These are phyloP conservation scores for Fraxinus platypoda DNA, from an alignment of 305 asterid species.

Conservation along the genomic window DNA sequence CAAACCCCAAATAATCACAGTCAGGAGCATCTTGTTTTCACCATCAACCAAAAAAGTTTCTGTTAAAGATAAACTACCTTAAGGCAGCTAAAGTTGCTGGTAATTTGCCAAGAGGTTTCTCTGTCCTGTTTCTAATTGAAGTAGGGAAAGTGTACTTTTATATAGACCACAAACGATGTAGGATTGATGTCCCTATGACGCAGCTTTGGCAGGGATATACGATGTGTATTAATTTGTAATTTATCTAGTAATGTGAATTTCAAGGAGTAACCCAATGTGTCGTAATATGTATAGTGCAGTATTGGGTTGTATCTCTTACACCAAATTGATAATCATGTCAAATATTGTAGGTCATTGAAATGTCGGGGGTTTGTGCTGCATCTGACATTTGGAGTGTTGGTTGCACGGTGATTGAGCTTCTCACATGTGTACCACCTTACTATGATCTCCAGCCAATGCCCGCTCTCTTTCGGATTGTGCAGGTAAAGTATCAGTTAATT, in stretches of 20 bases:
- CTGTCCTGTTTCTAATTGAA: background rate
- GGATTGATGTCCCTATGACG: background rate
- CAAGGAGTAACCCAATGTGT: background rate
- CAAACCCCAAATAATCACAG: background rate
- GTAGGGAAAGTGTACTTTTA: background rate
- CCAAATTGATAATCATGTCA: constrained; percentile 18
- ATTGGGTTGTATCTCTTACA: constrained; percentile 1
- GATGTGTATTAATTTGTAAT: constrained; percentile 8
- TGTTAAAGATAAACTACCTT: background rate
- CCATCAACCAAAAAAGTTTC: background rate
- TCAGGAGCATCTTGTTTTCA: background rate
- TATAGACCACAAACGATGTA: background rate
- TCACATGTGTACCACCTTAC: constrained; percentile 95
- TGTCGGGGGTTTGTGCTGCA: constrained; percentile 99
- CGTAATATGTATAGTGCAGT: constrained; percentile 4
- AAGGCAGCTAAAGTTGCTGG: background rate
- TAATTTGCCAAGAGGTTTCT: background rate
- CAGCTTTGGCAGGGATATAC: background rate
- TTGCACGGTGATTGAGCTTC: constrained; percentile 99
- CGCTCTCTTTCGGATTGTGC: constrained; percentile 95
- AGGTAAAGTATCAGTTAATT: constrained; percentile 50
- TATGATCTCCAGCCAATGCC: constrained; percentile 99
- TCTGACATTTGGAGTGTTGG: constrained; percentile 99
- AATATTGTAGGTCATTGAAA: constrained; percentile 80
- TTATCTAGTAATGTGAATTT: background rate